Conservation (phyloP, 2,329 filamentous ascomycete species). For the Cercospora sesami region DNA sequence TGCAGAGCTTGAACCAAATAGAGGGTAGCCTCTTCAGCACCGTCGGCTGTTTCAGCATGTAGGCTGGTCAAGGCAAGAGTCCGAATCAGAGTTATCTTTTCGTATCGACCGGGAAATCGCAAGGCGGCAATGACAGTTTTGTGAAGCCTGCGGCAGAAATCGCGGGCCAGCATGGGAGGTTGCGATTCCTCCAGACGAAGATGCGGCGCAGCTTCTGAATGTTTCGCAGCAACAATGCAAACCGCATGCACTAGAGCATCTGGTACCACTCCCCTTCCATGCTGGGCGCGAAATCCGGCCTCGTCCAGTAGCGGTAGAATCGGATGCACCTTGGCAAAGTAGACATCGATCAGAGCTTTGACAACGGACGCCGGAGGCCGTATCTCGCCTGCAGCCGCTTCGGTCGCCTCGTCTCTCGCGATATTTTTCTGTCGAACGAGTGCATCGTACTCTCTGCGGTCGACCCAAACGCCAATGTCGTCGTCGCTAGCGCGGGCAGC, state of each 20-base stretch:
- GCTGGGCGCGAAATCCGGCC: constrained; percentile 43
- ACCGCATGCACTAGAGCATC: constrained; percentile 48
- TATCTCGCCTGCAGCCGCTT: constrained; percentile 20
- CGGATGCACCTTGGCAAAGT: constrained; percentile 49
- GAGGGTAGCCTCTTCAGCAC: constrained; percentile 48
- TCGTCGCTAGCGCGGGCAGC: constrained; percentile 27
- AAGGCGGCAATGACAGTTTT: constrained; percentile 45
- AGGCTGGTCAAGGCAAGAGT: constrained; percentile 50
- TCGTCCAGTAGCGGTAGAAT: constrained; percentile 51
- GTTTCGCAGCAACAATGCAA: constrained; percentile 52
- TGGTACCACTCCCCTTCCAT: constrained; percentile 40
- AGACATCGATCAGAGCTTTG: constrained; percentile 47
- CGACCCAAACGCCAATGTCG: constrained; percentile 41
- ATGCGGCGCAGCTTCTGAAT: constrained; percentile 45
- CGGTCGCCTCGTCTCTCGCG: constrained; percentile 11
- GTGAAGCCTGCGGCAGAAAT: constrained; percentile 50
- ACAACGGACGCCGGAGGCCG: constrained; percentile 39
- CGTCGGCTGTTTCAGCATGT: constrained; percentile 51
- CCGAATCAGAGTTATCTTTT: constrained; percentile 51
- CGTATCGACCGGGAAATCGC: constrained; percentile 45
- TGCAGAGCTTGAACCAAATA: constrained; percentile 50
- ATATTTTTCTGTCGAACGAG: constrained; percentile 32
- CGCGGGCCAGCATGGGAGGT: constrained; percentile 41
- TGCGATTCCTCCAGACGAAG: constrained; percentile 42
- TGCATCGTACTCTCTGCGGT: constrained; percentile 36